Evolutionary conservation across 2,329 filamentous ascomycete genomes (phyloP).

Genomic region (Arthrinium puccinioides): DNA sequence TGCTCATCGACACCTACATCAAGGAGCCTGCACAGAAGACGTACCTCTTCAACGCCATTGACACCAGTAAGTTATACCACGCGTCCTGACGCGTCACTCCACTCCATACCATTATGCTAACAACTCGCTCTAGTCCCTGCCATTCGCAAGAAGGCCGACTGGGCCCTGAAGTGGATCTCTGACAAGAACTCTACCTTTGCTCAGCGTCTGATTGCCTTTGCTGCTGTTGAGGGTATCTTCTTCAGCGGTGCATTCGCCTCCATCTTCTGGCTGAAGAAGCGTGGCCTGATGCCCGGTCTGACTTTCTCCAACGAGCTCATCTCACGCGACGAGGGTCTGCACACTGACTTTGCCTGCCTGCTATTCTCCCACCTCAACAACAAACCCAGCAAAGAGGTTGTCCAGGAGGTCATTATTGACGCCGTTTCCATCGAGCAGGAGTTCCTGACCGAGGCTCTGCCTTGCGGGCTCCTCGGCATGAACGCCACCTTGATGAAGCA

Average conservation of each 20-base stretch:
- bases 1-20: slow-evolving; percentile 98
- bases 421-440: slow-evolving; percentile 94
- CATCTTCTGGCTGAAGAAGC: slow-evolving; percentile 99
- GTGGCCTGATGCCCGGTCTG: slow-evolving; percentile 94
- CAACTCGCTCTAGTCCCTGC: slow-evolving; percentile 73
- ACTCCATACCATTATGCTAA: too few species aligned
- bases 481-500: slow-evolving; percentile 97
- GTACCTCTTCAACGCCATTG: slow-evolving; percentile 97
- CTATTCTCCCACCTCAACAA: slow-evolving; percentile 96
- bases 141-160: slow-evolving; percentile 98
- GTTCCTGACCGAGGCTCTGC: slow-evolving; percentile 93
- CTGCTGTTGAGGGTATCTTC: slow-evolving; percentile 98
- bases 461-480: slow-evolving; percentile 92
- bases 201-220: slow-evolving; percentile 91
- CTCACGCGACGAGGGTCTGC: slow-evolving; percentile 97
- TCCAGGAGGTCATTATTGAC: slow-evolving; percentile 86
- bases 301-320: slow-evolving; percentile 99
- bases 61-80: slow-evolving; percentile 65
- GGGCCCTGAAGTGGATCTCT: slow-evolving; percentile 91
- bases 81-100: slow-evolving; percentile 49
- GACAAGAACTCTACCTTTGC: slow-evolving; percentile 93
- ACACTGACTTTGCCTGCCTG: slow-evolving; percentile 98
- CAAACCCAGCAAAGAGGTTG: slow-evolving; percentile 74
- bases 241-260: slow-evolving; percentile 98
- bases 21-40: slow-evolving; percentile 91